Evolutionary conservation across 2,329 filamentous ascomycete genomes (phyloP).

Genomic region (Ceratocystis variospora): DNA sequence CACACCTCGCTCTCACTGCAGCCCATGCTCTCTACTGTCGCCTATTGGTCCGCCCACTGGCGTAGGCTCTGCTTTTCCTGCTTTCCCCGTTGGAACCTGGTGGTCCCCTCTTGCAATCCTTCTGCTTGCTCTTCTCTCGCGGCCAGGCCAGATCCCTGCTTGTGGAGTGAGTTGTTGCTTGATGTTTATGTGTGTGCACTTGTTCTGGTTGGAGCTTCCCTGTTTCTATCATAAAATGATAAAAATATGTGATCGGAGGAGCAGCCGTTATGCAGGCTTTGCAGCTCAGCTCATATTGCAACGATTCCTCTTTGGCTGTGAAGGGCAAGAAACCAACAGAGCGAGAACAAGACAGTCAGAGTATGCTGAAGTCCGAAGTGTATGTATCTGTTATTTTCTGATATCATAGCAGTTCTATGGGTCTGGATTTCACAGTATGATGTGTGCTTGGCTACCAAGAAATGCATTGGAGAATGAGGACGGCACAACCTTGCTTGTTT

Average conservation of each 20-base stretch:
- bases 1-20: neutral
- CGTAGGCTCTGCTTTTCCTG: neutral
- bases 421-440: too few relatives aligned
- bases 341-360: neutral
- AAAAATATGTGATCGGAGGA: neutral
- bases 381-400: neutral
- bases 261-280: neutral
- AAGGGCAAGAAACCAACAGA: neutral
- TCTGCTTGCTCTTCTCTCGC: neutral
- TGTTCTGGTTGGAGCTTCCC: neutral
- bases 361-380: neutral
- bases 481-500: too few relatives aligned
- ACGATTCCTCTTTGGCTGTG: neutral
- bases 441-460: too few relatives aligned
- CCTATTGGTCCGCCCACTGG: neutral
- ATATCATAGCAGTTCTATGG: too few relatives aligned
- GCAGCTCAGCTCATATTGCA: conserved; percentile 6
- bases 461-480: too few relatives aligned
- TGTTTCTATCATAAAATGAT: conserved; percentile 8
- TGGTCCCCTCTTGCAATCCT: neutral
- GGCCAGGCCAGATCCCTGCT: neutral
- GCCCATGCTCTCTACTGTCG: neutral
- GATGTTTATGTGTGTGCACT: neutral
- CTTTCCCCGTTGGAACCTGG: neutral
- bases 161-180: neutral